Base-by-base conservation (phyloP, 129 eudicot species). In the Chrysanthemum seticuspe region DNA sequence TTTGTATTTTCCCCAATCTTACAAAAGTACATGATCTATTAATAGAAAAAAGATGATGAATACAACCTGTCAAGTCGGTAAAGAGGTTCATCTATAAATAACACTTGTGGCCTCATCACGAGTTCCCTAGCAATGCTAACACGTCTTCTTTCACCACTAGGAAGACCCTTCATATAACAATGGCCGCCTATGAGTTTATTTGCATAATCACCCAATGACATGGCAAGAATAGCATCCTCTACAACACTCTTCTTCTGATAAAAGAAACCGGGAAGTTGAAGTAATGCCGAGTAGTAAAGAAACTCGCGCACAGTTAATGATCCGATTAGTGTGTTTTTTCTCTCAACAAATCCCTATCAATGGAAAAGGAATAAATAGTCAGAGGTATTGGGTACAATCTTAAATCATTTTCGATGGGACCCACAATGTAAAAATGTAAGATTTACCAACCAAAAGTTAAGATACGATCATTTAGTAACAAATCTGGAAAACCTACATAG, bases 41-140 rank as follows among this genome's bases (percentile, higher is more conserved):
- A 65, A 51, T 29, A 51, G 70, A 10, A 62, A 40, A 48, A 75
- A 51, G 67, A 55, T 44, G 70, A 74, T 8, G 8, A 27, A 11
- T 25, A 27, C 67, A 44, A 91, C 98, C 98, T 90, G 86, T 94
- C 93, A 65, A 94, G 97, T 73, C 88, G 98, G 77, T 90, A 88
- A 23, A 94, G 93, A 73, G 98, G 98, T 82, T 94, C 98, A 18
- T 94, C 98, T 40, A 94, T 88, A 78, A 94, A 90, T 73, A 94
- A 79, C 62, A 84, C 65, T 31, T 90, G 96, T 8, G 98, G 98
- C 59, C 97, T 85, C 91, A 81, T 94, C 54, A 94, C 93, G 36
- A 94, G 96, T 76, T 94, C 98, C 74, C 98, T 75, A 13, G 98
- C 98, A 65, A 94, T 94, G 74, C 93, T 81, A 47, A 94, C 91